A percentile compares a stretch with the other conserved stretches of the same genome.
phyloP scores from a whole-genome alignment of 1,284 basidiomycete species.

The Cryptococcus sp. region DNA sequence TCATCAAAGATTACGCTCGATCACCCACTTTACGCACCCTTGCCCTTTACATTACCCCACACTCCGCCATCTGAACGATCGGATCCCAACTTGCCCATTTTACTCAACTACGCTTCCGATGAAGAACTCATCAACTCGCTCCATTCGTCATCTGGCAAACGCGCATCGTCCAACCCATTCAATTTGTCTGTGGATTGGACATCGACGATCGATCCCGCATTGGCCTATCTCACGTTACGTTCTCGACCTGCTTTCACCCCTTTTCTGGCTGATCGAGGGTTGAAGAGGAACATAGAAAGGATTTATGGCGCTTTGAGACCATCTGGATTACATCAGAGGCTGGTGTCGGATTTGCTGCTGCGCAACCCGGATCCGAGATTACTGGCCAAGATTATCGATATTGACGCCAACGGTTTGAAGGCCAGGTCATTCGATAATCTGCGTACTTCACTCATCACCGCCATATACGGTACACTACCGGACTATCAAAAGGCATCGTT shows the following conservation, averaged over 20 bases:
- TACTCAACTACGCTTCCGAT: conserved; percentile 22
- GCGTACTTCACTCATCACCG: conserved; percentile 5
- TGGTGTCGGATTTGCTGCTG: conserved; percentile 31
- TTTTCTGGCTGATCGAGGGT: conserved; percentile 12
- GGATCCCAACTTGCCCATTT: background rate
- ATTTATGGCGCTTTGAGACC: conserved; percentile 20
- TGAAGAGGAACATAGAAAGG: conserved; percentile 3
- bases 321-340: conserved; percentile 22
- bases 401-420: conserved; percentile 5
- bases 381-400: conserved; percentile 24
- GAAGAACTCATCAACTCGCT: conserved; percentile 26
- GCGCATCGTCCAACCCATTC: background rate
- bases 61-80: conserved; percentile 9
- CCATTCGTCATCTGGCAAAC: background rate
- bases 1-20: conserved; percentile 27
- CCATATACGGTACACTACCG: conserved; percentile 5
- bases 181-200: conserved; percentile 10
- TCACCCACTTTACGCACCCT: conserved; percentile 6
- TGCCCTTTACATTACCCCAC: conserved; percentile 1
- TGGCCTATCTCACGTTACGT: conserved; percentile 27
- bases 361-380: conserved; percentile 20
- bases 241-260: conserved; percentile 18
- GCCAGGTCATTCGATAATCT: conserved; percentile 3
- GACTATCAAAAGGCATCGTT: background rate
- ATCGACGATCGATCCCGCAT: conserved; percentile 20